Evolutionary conservation across 768 basidiomycete species (phyloP), one percentile per base, ranked within the genome.

Genomic region (Trametes villosa): DNA sequence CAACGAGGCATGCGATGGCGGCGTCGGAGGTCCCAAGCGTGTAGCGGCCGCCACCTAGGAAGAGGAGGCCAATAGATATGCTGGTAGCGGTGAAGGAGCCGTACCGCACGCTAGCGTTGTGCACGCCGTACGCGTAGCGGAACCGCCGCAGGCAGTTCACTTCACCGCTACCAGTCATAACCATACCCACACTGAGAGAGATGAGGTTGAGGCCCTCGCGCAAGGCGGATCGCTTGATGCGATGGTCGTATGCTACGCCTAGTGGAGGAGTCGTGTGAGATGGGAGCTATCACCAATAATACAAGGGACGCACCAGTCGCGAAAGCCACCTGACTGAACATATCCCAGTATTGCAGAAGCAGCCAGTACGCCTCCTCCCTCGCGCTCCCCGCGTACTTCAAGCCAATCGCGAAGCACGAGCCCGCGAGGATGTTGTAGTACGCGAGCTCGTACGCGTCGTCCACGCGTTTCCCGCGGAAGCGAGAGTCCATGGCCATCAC

Each of bases 151-250:
- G 78, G 65, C 92, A 93, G 56, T 89, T 90, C 50, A 98, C 85
- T 72, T 98, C 95, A 4, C 97, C 97, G 0, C 95, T 96, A 11
- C 97, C 97, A 2, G 96, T 94, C 93, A 98, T 96, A 42, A 98
- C 90, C 83, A 96, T 90, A 69, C 91, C 87, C 31, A 97, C 76
- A 1, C 95, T 81, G 34, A 97, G 81, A 0, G 92, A 90, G 55
- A 98, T 89, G 40, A 96, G 77, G 69, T 92, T 96, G 34, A 98
- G 78, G 4, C 92, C 93, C 67, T 94, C 92, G 13, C 95, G 83
- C 24, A 96, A 84, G 3, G 94, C 89, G 7, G 90, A 87, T 2
- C 95, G 87, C 68, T 91, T 89, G 71, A 98, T 94, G 68, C 89
- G 89, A 60, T 89, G 87, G 70, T 97, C 94, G 66, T 94, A 96